A percentile compares a stretch with the other conserved stretches of the same genome.
phyloP scores from a whole-genome alignment of 371 early-diverging fungal genomes.

The Mortierella sp. region DNA sequence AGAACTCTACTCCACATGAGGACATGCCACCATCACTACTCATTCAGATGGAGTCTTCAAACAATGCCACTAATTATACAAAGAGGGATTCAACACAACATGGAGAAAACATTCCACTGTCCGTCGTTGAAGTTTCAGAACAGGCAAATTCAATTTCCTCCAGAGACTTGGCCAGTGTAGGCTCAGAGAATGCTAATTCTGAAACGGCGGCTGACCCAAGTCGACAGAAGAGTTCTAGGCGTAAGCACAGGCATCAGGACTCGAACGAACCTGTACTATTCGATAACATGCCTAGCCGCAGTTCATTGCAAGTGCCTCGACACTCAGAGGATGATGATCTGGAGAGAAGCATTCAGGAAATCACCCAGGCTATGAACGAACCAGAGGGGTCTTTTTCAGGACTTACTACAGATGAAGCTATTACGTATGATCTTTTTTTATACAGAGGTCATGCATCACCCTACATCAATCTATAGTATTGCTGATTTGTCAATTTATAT shows the following conservation, averaged over 20 bases:
- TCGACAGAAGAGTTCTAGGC: conserved; percentile 3
- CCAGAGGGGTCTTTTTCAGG: conserved; percentile 46
- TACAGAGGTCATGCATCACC: not conserved
- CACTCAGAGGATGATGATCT: conserved; percentile 56
- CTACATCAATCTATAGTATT: too few relatives aligned
- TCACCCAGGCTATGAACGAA: conserved; percentile 34
- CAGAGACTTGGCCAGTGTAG: conserved; percentile 3
- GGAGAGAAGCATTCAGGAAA: conserved; percentile 42
- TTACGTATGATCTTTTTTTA: conserved; percentile 29
- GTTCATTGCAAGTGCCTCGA: conserved; percentile 12
- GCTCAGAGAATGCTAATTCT: conserved; percentile 9
- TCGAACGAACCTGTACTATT: conserved; percentile 34
- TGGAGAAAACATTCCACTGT: not conserved
- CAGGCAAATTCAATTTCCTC: conserved; percentile 7
- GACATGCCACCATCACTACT: not conserved
- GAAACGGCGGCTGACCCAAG: not conserved
- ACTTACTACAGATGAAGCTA: conserved; percentile 45
- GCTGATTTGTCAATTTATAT: not conserved
- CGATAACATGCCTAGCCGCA: conserved; percentile 6
- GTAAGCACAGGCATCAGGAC: conserved; percentile 19
- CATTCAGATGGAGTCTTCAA: conserved; percentile 13
- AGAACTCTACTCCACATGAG: not conserved
- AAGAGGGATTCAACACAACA: not conserved
- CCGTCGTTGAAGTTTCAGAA: not conserved
- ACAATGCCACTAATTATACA: not conserved